phyloP scores from a whole-genome alignment of 2,329 filamentous ascomycete genomes.

The Colletotrichum sp. region DNA sequence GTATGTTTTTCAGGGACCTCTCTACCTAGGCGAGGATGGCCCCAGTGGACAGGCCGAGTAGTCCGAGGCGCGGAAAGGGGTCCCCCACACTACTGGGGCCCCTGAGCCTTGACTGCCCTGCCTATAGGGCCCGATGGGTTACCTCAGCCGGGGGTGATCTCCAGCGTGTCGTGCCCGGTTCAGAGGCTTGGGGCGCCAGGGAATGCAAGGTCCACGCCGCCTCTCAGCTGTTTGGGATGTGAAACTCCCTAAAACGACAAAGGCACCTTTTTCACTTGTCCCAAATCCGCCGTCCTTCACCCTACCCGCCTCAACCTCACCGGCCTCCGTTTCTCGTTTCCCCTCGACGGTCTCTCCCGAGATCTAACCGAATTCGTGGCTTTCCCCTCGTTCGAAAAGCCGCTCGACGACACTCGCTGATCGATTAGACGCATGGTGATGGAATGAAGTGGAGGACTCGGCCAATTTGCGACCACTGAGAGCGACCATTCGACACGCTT shows the following conservation, averaged over 20 bases:
- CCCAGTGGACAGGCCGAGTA: slow-evolving; percentile 1
- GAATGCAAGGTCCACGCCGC: not conserved
- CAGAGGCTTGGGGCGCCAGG: not conserved
- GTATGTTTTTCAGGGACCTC: slow-evolving; percentile 1
- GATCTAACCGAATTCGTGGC: not conserved
- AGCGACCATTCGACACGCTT: not conserved
- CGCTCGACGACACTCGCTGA: not conserved
- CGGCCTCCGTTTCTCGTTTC: not conserved
- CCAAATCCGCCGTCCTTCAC: not conserved
- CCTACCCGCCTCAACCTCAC: not conserved
- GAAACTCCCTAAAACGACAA: slow-evolving; percentile 20
- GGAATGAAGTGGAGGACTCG: slow-evolving; percentile 6
- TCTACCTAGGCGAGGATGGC: not conserved
- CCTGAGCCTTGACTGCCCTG: not conserved
- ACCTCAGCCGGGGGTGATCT: not conserved
- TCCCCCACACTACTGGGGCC: slow-evolving; percentile 3
- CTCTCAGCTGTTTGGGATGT: slow-evolving; percentile 21
- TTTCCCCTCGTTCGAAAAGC: not conserved
- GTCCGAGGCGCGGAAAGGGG: slow-evolving; percentile 6
- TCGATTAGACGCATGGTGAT: not conserved
- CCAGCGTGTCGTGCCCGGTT: not conserved
- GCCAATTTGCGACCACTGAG: not conserved
- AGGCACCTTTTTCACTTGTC: not conserved
- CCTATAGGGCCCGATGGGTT: not conserved
- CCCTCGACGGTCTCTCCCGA: not conserved